Conservation (phyloP, 1,284 basidiomycete genomes). For the Ganoderma resinaceum region DNA sequence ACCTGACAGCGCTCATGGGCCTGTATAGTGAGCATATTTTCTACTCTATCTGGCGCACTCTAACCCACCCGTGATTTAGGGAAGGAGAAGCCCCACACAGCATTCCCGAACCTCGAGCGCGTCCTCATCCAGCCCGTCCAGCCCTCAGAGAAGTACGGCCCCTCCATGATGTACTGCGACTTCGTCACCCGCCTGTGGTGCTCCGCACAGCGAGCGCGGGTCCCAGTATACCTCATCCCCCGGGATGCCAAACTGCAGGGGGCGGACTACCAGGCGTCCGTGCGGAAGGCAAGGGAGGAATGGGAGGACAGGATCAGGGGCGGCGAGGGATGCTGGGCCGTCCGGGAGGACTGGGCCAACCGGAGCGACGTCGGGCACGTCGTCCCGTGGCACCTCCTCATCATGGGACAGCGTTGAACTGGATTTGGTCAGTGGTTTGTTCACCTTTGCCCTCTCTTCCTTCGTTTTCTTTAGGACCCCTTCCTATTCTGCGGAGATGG, state of each 20-base stretch:
- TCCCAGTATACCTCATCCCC: constrained; percentile 7
- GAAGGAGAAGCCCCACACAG: background rate
- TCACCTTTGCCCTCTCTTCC: background rate
- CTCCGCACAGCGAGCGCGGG: background rate
- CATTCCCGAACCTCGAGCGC: background rate
- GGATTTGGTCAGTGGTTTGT: background rate
- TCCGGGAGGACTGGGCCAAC: constrained; percentile 2
- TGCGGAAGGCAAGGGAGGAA: background rate
- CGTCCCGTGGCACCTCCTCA: constrained; percentile 2
- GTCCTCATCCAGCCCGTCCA: constrained; percentile 6
- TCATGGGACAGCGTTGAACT: background rate
- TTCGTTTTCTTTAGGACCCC: background rate
- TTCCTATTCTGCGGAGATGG: background rate
- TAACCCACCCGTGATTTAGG: background rate
- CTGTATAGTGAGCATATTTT: background rate
- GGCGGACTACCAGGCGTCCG: no score
- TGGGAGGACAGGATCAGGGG: constrained; percentile 10
- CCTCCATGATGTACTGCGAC: background rate
- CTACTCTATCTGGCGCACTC: background rate
- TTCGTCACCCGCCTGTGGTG: constrained; percentile 3
- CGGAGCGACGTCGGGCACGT: constrained; percentile 2
- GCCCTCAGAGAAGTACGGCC: background rate
- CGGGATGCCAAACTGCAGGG: background rate
- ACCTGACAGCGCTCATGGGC: background rate
- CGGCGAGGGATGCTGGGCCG: constrained; percentile 15